Percentiles rank a stretch among this genome's conserved stretches.
Evolutionary conservation across 1,284 basidiomycete genomes (phyloP).

Genomic region (Singerocomus rubriflavus): DNA sequence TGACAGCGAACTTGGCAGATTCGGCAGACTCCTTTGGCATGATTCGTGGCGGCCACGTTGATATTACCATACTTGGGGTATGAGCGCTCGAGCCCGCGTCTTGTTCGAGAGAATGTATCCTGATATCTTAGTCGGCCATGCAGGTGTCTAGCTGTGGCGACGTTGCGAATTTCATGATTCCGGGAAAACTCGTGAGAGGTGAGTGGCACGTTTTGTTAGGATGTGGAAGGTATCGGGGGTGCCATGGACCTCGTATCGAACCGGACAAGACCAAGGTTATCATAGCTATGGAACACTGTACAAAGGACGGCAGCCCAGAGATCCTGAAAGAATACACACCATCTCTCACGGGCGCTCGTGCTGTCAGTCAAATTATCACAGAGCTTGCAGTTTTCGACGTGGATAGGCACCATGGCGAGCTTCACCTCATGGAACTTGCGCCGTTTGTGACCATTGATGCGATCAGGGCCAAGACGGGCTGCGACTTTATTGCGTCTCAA

Average conservation of each 20-base stretch:
- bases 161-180: slow-evolving; percentile 97
- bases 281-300: slow-evolving; percentile 83
- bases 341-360: slow-evolving; percentile 80
- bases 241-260: slow-evolving; percentile 94
- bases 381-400: slow-evolving; percentile 90
- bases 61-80: slow-evolving; percentile 84
- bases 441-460: slow-evolving; percentile 81
- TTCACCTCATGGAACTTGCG: slow-evolving; percentile 77
- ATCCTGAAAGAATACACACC: slow-evolving; percentile 78
- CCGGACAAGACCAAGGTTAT: slow-evolving; percentile 84
- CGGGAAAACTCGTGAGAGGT: slow-evolving; percentile 86
- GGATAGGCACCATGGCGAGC: slow-evolving; percentile 64
- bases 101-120: slow-evolving; percentile 12
- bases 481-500: slow-evolving; percentile 61
- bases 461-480: slow-evolving; percentile 78
- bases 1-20: slow-evolving; percentile 42
- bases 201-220: slow-evolving; percentile 15
- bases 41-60: slow-evolving; percentile 93
- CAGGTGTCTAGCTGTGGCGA: slow-evolving; percentile 90
- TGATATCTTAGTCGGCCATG: slow-evolving; percentile 64
- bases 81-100: slow-evolving; percentile 13
- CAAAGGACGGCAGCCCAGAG: slow-evolving; percentile 86
- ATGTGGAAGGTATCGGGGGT: slow-evolving; percentile 76
- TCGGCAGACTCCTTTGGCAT: slow-evolving; percentile 89
- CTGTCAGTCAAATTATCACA: slow-evolving; percentile 87